These are phyloP conservation scores for Pluteus cervinus DNA, from an alignment of 768 basidiomycete genomes.

Conservation along the genomic window DNA sequence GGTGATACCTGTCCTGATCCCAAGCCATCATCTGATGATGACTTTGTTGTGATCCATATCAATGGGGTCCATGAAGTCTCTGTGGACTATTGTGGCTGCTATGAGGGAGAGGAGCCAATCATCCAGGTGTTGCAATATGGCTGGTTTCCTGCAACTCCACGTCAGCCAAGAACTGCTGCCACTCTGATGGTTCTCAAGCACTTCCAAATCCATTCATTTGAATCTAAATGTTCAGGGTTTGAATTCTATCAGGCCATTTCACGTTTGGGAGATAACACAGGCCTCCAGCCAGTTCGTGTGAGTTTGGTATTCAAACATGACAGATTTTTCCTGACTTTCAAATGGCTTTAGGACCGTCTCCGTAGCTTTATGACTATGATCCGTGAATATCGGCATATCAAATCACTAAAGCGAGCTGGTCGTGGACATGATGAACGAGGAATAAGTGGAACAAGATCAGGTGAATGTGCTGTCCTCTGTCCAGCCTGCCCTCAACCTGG, in stretches of 20 bases:
- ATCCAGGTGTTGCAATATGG: slow-evolving; percentile 14
- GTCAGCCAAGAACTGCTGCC: slow-evolving; percentile 7
- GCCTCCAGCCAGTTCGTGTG: background rate
- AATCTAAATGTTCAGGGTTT: slow-evolving; percentile 11
- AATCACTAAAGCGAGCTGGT: slow-evolving; percentile 3
- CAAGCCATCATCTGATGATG: background rate
- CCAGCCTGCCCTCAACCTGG: slow-evolving; percentile 5
- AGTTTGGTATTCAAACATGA: background rate
- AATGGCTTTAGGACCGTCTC: background rate
- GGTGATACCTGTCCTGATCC: background rate
- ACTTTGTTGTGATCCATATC: slow-evolving; percentile 11
- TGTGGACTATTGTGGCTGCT: slow-evolving; percentile 14
- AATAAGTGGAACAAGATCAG: slow-evolving; percentile 1
- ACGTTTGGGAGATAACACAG: slow-evolving; percentile 1
- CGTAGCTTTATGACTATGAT: background rate
- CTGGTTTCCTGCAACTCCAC: slow-evolving; percentile 8
- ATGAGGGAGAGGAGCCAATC: background rate
- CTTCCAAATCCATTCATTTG: slow-evolving; percentile 10
- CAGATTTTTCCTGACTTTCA: background rate
- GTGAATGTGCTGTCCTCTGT: slow-evolving; percentile 4
- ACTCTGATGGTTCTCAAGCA: slow-evolving; percentile 9
- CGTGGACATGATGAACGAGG: slow-evolving; percentile 4
- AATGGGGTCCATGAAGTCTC: slow-evolving; percentile 11
- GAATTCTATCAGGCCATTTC: slow-evolving; percentile 9
- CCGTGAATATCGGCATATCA: background rate